These are phyloP conservation scores for Elaeagnus macrophylla DNA, from an alignment of 306 rosid genomes.

Conservation along the genomic window DNA sequence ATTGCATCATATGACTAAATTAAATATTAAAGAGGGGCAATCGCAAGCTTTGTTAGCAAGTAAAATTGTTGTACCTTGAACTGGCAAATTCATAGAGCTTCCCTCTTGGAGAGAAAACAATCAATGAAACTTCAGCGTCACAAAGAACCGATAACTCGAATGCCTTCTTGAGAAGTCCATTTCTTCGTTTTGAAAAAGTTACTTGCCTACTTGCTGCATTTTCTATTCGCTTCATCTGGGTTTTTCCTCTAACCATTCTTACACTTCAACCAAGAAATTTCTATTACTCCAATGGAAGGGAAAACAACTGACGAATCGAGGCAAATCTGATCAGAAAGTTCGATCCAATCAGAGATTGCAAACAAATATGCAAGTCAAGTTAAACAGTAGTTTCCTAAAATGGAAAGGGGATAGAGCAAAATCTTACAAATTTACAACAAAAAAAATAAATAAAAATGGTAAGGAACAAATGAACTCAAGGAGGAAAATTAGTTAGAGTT, in stretches of 20 bases:
- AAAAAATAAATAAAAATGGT: background rate
- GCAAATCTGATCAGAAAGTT: too few relatives aligned
- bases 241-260: conserved; percentile 81
- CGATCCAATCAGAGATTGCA: background rate
- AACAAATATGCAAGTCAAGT: background rate
- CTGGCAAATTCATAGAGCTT: conserved; percentile 87
- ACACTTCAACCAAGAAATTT: background rate
- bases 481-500: background rate
- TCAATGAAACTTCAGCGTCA: conserved; percentile 88
- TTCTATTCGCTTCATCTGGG: conserved; percentile 88
- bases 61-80: conserved; percentile 38
- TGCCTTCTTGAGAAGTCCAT: conserved; percentile 81
- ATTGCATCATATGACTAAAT: too few relatives aligned
- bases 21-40: too few relatives aligned
- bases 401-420: conserved; percentile 15
- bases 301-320: conserved; percentile 7
- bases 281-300: background rate
- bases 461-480: background rate
- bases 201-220: conserved; percentile 87
- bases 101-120: conserved; percentile 76
- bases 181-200: conserved; percentile 78
- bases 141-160: conserved; percentile 91
- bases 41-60: too few relatives aligned
- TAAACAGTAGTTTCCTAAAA: conserved; percentile 13
- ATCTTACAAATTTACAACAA: background rate